Conservation (phyloP, 1,284 basidiomycete species). For the Cerioporus squamosus region DNA sequence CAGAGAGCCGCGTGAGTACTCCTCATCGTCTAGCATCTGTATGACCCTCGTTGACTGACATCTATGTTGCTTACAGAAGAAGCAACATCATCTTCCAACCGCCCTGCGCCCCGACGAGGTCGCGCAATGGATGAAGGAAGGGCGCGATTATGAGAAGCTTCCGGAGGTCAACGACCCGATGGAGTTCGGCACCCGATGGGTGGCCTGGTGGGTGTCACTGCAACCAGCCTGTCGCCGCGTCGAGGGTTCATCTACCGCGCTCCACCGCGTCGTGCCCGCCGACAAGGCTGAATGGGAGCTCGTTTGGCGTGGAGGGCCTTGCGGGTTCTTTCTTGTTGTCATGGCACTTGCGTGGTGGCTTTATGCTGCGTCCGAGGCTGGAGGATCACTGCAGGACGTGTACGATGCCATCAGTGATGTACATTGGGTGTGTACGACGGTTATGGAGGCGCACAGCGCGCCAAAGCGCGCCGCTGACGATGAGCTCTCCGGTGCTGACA, state of each 20-base stretch:
- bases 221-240: background rate
- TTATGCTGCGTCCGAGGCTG: background rate
- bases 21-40: no score
- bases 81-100: no score
- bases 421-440: background rate
- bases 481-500: no score
- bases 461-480: no score
- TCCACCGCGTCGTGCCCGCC: background rate
- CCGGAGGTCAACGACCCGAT: background rate
- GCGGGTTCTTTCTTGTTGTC: background rate
- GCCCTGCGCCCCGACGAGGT: no score
- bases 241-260: background rate
- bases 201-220: background rate
- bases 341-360: background rate
- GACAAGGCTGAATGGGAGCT: background rate
- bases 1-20: no score
- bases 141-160: no score
- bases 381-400: background rate
- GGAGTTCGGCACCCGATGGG: background rate
- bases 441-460: no score
- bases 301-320: background rate
- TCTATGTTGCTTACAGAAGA: no score
- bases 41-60: no score
- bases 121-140: no score
- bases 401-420: background rate